These are phyloP conservation scores for Fusarium sp. DNA, from an alignment of 2,329 filamentous ascomycete species.

Conservation along the genomic window DNA sequence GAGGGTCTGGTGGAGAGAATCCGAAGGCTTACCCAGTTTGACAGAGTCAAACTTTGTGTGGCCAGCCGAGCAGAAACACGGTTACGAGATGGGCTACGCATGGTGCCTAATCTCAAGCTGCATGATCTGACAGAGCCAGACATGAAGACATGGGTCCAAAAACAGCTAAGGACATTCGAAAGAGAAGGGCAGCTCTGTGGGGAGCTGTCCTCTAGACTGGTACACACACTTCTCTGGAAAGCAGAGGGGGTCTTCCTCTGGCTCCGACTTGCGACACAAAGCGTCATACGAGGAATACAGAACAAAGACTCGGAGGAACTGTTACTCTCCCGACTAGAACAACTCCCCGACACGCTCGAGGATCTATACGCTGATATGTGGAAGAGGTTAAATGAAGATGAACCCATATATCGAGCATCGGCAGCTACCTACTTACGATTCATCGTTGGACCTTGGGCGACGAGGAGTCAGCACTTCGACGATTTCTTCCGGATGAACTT, in stretches of 20 bases:
- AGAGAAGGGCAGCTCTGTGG: too few relatives aligned
- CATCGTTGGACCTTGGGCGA: too few relatives aligned
- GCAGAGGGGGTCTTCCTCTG: conserved; percentile 25
- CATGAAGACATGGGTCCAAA: not conserved
- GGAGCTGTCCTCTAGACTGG: not conserved
- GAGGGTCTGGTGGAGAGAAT: not conserved
- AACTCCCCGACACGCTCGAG: conserved; percentile 5
- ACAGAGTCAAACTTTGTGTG: conserved; percentile 10
- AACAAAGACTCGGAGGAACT: not conserved
- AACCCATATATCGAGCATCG: conserved; percentile 3
- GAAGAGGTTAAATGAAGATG: conserved; percentile 12
- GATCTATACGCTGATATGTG: conserved; percentile 18
- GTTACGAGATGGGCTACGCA: not conserved
- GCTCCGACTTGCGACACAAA: conserved; percentile 12
- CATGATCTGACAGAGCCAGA: conserved; percentile 12
- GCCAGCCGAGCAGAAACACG: conserved; percentile 10
- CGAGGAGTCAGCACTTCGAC: too few relatives aligned
- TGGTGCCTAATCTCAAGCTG: not conserved
- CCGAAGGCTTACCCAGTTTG: not conserved
- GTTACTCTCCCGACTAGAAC: not conserved
- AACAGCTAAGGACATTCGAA: not conserved
- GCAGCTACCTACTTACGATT: not conserved
- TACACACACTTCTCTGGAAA: not conserved
- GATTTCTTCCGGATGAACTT: too few relatives aligned
- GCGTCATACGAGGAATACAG: conserved; percentile 5